phyloP scores from a whole-genome alignment of 2,329 filamentous ascomycete species.

The Scytalidium lignicola region DNA sequence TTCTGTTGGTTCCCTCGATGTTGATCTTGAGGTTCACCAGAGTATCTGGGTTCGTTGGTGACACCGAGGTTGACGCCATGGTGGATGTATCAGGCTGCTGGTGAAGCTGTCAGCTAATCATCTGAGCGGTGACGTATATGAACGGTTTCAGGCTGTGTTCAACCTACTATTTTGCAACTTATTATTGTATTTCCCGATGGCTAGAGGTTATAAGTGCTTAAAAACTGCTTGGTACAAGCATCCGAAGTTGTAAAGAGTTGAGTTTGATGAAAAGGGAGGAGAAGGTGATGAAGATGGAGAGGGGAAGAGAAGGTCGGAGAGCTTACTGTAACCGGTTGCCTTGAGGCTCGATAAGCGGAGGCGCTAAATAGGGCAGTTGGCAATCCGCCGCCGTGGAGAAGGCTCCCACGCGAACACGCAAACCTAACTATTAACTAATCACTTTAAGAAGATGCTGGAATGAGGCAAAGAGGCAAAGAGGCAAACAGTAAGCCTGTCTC shows the following conservation, averaged over 20 bases:
- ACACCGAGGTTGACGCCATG: conserved; percentile 23
- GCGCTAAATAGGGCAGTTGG: background rate
- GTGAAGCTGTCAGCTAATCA: conserved; percentile 15
- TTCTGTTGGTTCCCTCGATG: conserved; percentile 68
- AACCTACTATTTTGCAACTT: background rate
- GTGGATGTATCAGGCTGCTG: conserved; percentile 15
- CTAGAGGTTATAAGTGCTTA: background rate
- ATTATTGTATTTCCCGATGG: background rate
- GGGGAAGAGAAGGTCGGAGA: conserved; percentile 4
- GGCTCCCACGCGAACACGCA: conserved; percentile 6
- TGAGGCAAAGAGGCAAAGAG: conserved; percentile 1
- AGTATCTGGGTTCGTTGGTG: conserved; percentile 51
- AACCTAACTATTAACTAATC: conserved; percentile 8
- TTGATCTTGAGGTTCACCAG: conserved; percentile 81
- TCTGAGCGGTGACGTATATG: conserved; percentile 21
- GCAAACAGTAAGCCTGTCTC: too few relatives aligned
- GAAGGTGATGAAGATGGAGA: conserved; percentile 11
- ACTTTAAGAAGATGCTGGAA: conserved; percentile 11
- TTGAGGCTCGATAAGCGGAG: conserved; percentile 13
- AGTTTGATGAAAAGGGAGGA: conserved; percentile 12
- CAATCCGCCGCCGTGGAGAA: background rate
- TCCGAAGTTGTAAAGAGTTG: background rate
- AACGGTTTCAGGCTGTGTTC: background rate
- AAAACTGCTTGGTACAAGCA: background rate
- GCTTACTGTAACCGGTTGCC: conserved; percentile 3